Percentiles rank a stretch among this genome's conserved stretches.
Evolutionary conservation across 139 green algal species (phyloP).

Genomic region (Volvox africanus): DNA sequence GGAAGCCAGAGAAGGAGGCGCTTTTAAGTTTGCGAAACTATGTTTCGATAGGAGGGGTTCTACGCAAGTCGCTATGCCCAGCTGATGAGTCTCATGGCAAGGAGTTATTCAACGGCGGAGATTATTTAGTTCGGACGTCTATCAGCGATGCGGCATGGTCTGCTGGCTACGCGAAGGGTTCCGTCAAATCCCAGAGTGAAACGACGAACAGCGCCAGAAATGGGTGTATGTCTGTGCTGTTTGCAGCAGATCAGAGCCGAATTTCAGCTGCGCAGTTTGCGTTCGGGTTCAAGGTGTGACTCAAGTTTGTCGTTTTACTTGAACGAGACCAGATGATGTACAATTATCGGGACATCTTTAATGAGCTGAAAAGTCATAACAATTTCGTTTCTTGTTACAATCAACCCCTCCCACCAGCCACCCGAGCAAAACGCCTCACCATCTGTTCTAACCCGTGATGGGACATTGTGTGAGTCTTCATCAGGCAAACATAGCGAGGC

Average conservation of each 20-base stretch:
- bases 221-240: too few relatives aligned
- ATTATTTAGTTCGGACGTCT: not conserved
- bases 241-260: not conserved
- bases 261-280: not conserved
- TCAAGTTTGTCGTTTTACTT: too few relatives aligned
- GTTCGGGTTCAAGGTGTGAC: not conserved
- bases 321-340: too few relatives aligned
- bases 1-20: slow-evolving; percentile 38
- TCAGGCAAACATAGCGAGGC: not conserved
- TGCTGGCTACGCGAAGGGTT: not conserved
- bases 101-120: too few relatives aligned
- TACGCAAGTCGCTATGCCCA: not conserved
- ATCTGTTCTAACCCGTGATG: not conserved
- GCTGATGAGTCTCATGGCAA: too few relatives aligned
- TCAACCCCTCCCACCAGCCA: not conserved
- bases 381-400: too few relatives aligned
- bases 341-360: too few relatives aligned
- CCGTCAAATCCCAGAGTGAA: not conserved
- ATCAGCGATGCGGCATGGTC: not conserved
- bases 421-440: not conserved
- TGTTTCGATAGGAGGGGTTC: not conserved
- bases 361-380: too few relatives aligned
- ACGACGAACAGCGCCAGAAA: not conserved
- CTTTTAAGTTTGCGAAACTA: not conserved
- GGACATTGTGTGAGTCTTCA: not conserved